phyloP scores from a whole-genome alignment of 352 stramenopile species.

The Globisporangium irregulare region DNA sequence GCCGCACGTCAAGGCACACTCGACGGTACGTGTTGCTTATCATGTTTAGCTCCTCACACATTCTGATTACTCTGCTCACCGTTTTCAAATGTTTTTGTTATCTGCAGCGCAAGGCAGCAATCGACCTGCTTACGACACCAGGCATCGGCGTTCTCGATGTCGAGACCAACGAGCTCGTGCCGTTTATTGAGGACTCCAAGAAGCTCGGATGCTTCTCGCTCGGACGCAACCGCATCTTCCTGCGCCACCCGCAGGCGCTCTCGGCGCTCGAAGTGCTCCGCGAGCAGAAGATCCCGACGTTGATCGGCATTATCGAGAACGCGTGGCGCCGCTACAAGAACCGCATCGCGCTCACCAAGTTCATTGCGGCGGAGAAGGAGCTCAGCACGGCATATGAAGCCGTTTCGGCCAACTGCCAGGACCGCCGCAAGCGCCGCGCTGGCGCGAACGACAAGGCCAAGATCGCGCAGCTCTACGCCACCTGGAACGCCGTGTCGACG shows the following conservation, averaged over 20 bases:
- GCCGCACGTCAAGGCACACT: conserved; percentile 60
- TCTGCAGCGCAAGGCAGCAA: conserved; percentile 55
- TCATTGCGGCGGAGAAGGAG: conserved; percentile 53
- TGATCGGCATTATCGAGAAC: conserved; percentile 85
- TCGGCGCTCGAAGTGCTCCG: conserved; percentile 84
- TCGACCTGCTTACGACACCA: conserved; percentile 68
- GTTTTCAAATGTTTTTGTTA: background rate
- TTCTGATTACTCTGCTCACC: background rate
- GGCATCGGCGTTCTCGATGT: conserved; percentile 56
- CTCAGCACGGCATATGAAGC: conserved; percentile 47
- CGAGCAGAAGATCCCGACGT: conserved; percentile 68
- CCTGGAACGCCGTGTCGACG: conserved; percentile 51
- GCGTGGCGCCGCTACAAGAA: conserved; percentile 84
- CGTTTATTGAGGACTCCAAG: conserved; percentile 73
- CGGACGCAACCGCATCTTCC: conserved; percentile 88
- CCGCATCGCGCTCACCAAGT: conserved; percentile 54
- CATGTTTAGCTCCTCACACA: background rate
- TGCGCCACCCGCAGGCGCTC: conserved; percentile 85
- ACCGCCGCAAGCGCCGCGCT: conserved; percentile 59
- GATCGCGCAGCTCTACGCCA: conserved; percentile 54
- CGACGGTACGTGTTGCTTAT: conserved; percentile 26
- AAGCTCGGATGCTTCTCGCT: conserved; percentile 78
- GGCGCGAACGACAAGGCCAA: conserved; percentile 52
- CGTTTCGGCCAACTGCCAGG: conserved; percentile 61
- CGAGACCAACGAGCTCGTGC: conserved; percentile 48